Conservation (phyloP, 108 stramenopile genomes). For the Stephanodiscus triporus region DNA sequence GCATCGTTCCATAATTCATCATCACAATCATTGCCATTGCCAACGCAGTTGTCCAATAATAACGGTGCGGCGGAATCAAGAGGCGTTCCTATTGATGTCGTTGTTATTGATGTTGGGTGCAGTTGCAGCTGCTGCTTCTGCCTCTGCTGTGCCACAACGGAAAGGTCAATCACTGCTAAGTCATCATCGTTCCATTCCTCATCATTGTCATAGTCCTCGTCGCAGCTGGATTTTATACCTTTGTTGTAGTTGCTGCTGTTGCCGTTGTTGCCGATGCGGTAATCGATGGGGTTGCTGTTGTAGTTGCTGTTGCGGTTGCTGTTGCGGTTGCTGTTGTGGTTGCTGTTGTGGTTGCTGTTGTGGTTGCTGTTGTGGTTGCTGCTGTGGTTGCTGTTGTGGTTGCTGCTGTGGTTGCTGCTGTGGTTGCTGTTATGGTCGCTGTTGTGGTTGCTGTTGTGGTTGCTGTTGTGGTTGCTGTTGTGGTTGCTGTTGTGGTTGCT, state of each 20-base stretch:
- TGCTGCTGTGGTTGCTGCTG: slow-evolving; percentile 8
- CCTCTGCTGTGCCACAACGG: slow-evolving; percentile 19
- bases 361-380: slow-evolving; percentile 6
- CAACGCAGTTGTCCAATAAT: not conserved
- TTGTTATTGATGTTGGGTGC: not conserved
- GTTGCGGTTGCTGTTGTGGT: too few relatives aligned
- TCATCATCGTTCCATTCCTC: slow-evolving; percentile 59
- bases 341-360: not conserved
- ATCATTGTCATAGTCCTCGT: slow-evolving; percentile 34
- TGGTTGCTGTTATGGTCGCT: not conserved
- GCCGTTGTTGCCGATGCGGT: slow-evolving; percentile 10
- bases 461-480: slow-evolving; percentile 11
- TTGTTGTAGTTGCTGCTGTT: not conserved
- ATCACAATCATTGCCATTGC: slow-evolving; percentile 12
- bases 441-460: too few relatives aligned
- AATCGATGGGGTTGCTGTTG: not conserved
- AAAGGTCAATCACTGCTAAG: slow-evolving; percentile 54
- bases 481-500: slow-evolving; percentile 4
- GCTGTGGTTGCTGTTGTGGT: not conserved
- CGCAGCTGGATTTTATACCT: not conserved
- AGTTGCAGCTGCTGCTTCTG: not conserved
- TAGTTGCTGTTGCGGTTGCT: too few relatives aligned
- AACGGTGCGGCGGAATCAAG: not conserved
- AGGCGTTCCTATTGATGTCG: not conserved
- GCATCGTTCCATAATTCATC: slow-evolving; percentile 39